Evolutionary conservation across 2,329 filamentous ascomycete species (phyloP), one percentile per base, ranked within the genome.

Genomic region (Talaromyces sp.): DNA sequence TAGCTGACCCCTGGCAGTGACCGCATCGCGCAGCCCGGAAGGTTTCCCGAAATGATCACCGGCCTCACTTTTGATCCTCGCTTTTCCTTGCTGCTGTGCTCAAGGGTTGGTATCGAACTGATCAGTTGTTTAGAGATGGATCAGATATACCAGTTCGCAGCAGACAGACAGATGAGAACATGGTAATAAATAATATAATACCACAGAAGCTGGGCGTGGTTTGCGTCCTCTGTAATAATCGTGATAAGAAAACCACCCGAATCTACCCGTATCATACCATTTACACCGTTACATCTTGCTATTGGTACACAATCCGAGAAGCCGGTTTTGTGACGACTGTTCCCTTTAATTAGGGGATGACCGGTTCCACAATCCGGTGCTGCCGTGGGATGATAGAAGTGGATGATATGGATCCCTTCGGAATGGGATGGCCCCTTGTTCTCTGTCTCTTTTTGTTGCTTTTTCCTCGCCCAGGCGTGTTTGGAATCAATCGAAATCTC

Each of bases 331-430:
- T 36, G 59, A 39, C 47, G 33, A 53, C 47, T 10, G 44, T 33
- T 57, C 13, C 54, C 36, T 51, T 39, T 53, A n/a, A 30, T 53
- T 53, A 53, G 49, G 49, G 28, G 49, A 10, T 57, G 30, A 57
- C 28, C 27, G 55, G 60, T 58, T 61, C 60, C 60, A 61, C 60
- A 61, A 58, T 58, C 55, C 60, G 51, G 54, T 55, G 51, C 49
- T 32, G 36, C 60, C 51, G 55, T 61, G 59, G 53, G 36, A 39
- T 57, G 9, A 27, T 27, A 6, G 27, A 4, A 4, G 27, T 27
- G 27, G 27, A 27, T 27, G 27, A 27, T 27, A 30, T 30, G 32
- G 33, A 36, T 36, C 33, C 49, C 49, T 53, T 30, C 28, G 49
- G 49, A 53, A 53, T 53, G 25, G 25, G 44, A 19, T 11, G 11